These are phyloP conservation scores for Candida awuae DNA, from an alignment of 805 yeast species.

Conservation along the genomic window DNA sequence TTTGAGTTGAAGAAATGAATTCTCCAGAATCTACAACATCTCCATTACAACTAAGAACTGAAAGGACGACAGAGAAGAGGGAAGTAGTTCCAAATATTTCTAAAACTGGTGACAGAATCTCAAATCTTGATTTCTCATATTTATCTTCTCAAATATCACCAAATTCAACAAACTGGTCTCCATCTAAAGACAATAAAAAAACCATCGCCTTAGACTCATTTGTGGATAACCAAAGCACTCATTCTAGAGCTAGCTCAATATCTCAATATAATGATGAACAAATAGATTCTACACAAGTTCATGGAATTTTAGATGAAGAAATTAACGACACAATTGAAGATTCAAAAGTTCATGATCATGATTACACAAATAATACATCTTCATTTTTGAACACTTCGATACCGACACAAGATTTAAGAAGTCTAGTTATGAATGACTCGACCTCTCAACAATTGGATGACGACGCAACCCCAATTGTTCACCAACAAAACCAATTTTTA, in stretches of 20 bases:
- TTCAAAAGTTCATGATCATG: not conserved
- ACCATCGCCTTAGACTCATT: constrained; percentile 3
- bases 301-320: constrained; percentile 4
- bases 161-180: constrained; percentile 26
- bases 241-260: constrained; percentile 1
- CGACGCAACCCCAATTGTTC: constrained; percentile 9
- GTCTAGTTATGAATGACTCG: not conserved
- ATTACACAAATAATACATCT: constrained; percentile 5
- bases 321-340: not conserved
- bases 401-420: constrained; percentile 9
- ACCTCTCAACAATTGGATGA: not conserved
- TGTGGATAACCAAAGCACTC: constrained; percentile 1
- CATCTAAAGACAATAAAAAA: constrained; percentile 10
- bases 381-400: constrained; percentile 5
- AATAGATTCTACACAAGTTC: not conserved
- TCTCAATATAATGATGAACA: not conserved
- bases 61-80: too few relatives aligned
- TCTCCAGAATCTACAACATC: not conserved
- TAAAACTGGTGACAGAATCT: constrained; percentile 3
- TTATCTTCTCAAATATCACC: constrained; percentile 21
- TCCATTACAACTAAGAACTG: too few relatives aligned
- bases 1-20: too few relatives aligned
- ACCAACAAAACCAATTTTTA: constrained; percentile 13
- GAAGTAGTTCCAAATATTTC: not conserved
- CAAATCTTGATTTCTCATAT: constrained; percentile 23